Evolutionary conservation across 2,329 filamentous ascomycete species (phyloP).

Genomic region (Penicillium sp.): DNA sequence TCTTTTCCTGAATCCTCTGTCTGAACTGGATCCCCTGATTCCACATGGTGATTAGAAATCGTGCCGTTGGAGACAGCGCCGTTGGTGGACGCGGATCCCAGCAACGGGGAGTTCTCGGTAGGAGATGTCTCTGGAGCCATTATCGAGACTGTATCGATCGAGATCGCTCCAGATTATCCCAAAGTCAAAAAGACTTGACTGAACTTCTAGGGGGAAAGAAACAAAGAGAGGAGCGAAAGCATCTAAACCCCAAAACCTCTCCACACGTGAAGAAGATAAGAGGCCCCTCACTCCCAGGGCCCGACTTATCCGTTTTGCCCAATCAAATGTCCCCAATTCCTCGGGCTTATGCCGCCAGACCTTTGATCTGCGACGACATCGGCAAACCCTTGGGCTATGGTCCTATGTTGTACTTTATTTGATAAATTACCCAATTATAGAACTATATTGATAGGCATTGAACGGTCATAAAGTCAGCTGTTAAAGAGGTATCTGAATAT

Average conservation of each 20-base stretch:
- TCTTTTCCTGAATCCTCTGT: slow-evolving; percentile 27
- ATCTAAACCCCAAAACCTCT: background rate
- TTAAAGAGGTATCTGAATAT: slow-evolving; percentile 13
- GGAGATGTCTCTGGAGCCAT: slow-evolving; percentile 28
- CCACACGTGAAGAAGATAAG: slow-evolving; percentile 4
- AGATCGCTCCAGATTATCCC: background rate
- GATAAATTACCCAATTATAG: background rate
- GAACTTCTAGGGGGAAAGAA: background rate
- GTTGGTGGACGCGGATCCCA: slow-evolving; percentile 36
- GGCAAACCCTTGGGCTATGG: background rate
- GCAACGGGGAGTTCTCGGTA: slow-evolving; percentile 50
- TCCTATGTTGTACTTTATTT: background rate
- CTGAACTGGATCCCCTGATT: slow-evolving; percentile 16
- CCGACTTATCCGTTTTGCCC: slow-evolving; percentile 8
- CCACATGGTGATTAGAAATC: slow-evolving; percentile 25
- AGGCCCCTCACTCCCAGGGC: background rate
- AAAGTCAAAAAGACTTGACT: slow-evolving; percentile 3
- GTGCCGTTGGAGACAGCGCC: slow-evolving; percentile 25
- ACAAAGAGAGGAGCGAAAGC: background rate
- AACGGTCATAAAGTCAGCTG: slow-evolving; percentile 17
- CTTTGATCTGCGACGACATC: background rate
- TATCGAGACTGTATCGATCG: slow-evolving; percentile 1
- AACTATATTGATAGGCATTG: slow-evolving; percentile 10
- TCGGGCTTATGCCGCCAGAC: slow-evolving; percentile 1
- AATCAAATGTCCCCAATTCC: background rate